A percentile compares a stretch with the other conserved stretches of the same genome.
These are phyloP conservation scores for Blastomyces emzantsi DNA, from an alignment of 2,329 filamentous ascomycete species.

Conservation along the genomic window DNA sequence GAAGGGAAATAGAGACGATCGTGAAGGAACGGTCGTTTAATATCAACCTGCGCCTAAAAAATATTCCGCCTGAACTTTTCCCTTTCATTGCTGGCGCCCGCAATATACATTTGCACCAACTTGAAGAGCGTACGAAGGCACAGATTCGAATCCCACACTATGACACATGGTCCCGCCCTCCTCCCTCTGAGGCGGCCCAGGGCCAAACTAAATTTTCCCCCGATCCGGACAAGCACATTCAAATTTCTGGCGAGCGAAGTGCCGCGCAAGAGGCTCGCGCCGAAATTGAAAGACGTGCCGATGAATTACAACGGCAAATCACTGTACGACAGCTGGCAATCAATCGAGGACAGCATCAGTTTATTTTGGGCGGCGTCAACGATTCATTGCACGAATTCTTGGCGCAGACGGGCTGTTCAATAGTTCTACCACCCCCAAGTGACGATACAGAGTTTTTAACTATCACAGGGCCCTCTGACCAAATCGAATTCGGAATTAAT, in stretches of 20 bases:
- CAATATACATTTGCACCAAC: conserved; percentile 55
- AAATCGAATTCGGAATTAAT: conserved; percentile 65
- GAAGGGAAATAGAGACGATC: conserved; percentile 75
- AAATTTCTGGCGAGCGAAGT: conserved; percentile 73
- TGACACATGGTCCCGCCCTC: conserved; percentile 60
- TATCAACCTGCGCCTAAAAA: conserved; percentile 69
- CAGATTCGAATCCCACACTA: conserved; percentile 77
- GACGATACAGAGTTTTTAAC: conserved; percentile 77
- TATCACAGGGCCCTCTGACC: conserved; percentile 68
- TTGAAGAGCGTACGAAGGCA: conserved; percentile 66
- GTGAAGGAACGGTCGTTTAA: conserved; percentile 77
- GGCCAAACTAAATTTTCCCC: conserved; percentile 64
- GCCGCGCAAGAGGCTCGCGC: conserved; percentile 72
- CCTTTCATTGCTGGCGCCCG: conserved; percentile 83
- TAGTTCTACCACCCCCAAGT: conserved; percentile 67
- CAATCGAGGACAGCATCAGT: conserved; percentile 81
- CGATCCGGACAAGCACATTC: conserved; percentile 67
- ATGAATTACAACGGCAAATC: conserved; percentile 66
- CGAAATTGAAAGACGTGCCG: conserved; percentile 69
- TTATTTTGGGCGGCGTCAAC: conserved; percentile 80
- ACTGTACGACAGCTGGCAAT: conserved; percentile 71
- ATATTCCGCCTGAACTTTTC: conserved; percentile 85
- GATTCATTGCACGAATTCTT: conserved; percentile 79
- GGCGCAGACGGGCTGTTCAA: conserved; percentile 77
- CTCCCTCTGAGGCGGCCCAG: conserved; percentile 53